Conservation (phyloP, 768 basidiomycete species). For the Nidularia pulvinata region DNA sequence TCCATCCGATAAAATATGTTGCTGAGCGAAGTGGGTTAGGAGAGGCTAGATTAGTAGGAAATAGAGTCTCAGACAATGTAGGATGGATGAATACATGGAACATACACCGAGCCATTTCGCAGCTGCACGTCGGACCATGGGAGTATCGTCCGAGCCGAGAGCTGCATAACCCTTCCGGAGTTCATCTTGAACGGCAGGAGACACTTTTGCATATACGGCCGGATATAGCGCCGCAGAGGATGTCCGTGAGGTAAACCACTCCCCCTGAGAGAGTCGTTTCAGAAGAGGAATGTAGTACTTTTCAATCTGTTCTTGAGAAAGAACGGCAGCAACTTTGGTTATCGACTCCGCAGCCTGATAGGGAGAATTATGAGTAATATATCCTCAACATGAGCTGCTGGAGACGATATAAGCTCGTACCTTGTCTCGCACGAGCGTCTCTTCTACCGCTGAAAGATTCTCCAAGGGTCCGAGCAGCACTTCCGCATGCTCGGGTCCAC, state of each 20-base stretch:
- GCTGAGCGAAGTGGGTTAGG: constrained; percentile 75
- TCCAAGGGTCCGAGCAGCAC: constrained; percentile 90
- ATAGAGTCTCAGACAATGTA: constrained; percentile 5
- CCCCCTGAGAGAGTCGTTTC: constrained; percentile 86
- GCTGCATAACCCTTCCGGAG: constrained; percentile 82
- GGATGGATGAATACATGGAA: constrained; percentile 11
- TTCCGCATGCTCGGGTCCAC: constrained; percentile 87
- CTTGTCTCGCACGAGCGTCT: constrained; percentile 98
- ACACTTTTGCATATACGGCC: constrained; percentile 83
- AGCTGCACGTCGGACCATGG: constrained; percentile 97
- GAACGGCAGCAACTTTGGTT: constrained; percentile 79
- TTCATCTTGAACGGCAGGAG: constrained; percentile 78
- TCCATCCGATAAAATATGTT: constrained; percentile 83
- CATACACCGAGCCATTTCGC: constrained; percentile 96
- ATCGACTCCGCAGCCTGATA: constrained; percentile 92
- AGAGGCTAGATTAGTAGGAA: constrained; percentile 55
- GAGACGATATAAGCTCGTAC: constrained; percentile 30
- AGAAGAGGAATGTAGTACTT: constrained; percentile 91
- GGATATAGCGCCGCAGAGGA: constrained; percentile 94
- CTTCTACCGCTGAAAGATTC: constrained; percentile 95
- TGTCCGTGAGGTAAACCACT: constrained; percentile 99
- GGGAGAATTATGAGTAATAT: constrained; percentile 4
- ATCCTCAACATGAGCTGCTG: background rate
- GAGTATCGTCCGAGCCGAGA: constrained; percentile 92
- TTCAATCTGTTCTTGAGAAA: constrained; percentile 82